phyloP scores from a whole-genome alignment of 331 rosid species.

The Quercus tomentella region DNA sequence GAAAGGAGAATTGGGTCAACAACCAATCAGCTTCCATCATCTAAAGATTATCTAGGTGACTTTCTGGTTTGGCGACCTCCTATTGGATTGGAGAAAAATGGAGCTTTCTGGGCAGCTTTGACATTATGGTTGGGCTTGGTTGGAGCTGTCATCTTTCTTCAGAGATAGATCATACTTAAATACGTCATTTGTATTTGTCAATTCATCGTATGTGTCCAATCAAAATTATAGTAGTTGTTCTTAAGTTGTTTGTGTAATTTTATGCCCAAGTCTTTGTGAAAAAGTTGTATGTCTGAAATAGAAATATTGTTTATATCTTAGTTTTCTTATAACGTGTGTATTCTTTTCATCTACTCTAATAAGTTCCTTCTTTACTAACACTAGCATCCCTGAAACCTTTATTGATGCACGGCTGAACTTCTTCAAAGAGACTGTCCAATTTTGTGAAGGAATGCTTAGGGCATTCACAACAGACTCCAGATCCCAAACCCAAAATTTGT shows the following conservation, averaged over 20 bases:
- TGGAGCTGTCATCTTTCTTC: constrained; percentile 76
- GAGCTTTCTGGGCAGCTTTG: constrained; percentile 78
- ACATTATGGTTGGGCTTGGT: constrained; percentile 85
- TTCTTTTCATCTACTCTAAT: background rate
- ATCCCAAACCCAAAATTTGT: too few relatives aligned
- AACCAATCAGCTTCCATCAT: constrained; percentile 66
- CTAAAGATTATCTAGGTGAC: constrained; percentile 74
- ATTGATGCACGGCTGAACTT: background rate
- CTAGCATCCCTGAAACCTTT: background rate
- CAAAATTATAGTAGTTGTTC: constrained; percentile 3
- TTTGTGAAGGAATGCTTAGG: background rate
- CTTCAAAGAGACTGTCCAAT: background rate
- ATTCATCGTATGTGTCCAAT: constrained; percentile 23
- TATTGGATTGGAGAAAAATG: constrained; percentile 54
- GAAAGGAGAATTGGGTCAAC: constrained; percentile 43
- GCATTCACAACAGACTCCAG: too few relatives aligned
- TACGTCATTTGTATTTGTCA: constrained; percentile 20
- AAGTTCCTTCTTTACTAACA: background rate
- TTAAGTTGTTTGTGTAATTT: constrained; percentile 14
- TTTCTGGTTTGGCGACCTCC: constrained; percentile 94
- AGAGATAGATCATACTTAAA: constrained; percentile 43
- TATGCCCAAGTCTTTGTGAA: constrained; percentile 23
- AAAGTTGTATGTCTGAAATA: constrained; percentile 12
- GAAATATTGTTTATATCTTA: background rate
- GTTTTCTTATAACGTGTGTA: background rate